Percentiles rank a stretch among this genome's conserved stretches.
These are phyloP conservation scores for Tritrichomonas musculus DNA, from an alignment of 208 protist genomes.

Conservation along the genomic window DNA sequence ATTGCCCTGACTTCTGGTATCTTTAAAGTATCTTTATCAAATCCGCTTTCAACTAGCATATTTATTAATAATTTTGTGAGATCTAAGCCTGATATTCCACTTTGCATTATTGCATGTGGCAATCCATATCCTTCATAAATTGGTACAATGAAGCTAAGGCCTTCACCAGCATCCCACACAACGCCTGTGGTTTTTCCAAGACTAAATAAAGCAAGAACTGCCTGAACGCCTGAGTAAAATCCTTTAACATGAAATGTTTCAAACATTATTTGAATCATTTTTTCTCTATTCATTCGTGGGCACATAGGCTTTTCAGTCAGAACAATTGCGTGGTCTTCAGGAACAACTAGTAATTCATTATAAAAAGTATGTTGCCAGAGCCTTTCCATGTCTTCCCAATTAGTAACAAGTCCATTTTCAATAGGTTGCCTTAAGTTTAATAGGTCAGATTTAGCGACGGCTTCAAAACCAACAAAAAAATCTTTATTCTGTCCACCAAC, in stretches of 20 bases:
- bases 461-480: slow-evolving; percentile 78
- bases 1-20: slow-evolving; percentile 62
- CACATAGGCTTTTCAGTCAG: slow-evolving; percentile 72
- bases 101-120: slow-evolving; percentile 56
- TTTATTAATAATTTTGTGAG: slow-evolving; percentile 62
- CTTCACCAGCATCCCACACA: slow-evolving; percentile 85
- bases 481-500: slow-evolving; percentile 69
- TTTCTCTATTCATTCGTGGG: slow-evolving; percentile 68
- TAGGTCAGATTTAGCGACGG: slow-evolving; percentile 79
- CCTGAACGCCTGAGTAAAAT: slow-evolving; percentile 72
- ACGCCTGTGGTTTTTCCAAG: slow-evolving; percentile 71
- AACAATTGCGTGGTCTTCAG: slow-evolving; percentile 86
- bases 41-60: slow-evolving; percentile 55
- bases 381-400: slow-evolving; percentile 95
- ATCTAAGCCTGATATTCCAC: slow-evolving; percentile 63
- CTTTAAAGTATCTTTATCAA: slow-evolving; percentile 57
- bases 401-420: slow-evolving; percentile 75
- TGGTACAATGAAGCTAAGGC: slow-evolving; percentile 81
- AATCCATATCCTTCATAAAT: slow-evolving; percentile 60
- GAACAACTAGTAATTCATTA: slow-evolving; percentile 87
- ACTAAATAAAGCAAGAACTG: slow-evolving; percentile 83
- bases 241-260: slow-evolving; percentile 66
- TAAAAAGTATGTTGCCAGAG: slow-evolving; percentile 95
- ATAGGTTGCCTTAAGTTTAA: slow-evolving; percentile 87
- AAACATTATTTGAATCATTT: slow-evolving; percentile 74